Percentiles rank a stretch among this genome's conserved stretches.
Conservation (phyloP, 148 eudicot species). For the Mesembryanthemum crystallinum region DNA sequence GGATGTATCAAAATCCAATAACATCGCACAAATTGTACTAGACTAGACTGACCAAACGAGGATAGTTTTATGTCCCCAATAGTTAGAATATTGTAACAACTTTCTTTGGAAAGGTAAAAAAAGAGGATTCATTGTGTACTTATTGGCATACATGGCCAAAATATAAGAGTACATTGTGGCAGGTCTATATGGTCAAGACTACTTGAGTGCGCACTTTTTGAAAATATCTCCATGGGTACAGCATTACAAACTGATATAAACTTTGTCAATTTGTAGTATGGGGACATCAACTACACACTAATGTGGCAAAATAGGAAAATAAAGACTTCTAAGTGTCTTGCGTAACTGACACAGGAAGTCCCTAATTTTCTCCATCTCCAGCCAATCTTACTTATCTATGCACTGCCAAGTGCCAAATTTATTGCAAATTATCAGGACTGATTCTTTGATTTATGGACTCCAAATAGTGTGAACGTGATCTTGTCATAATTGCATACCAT, state of each 20-base stretch:
- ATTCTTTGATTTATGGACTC: not conserved
- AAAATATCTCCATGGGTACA: not conserved
- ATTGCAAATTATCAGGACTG: not conserved
- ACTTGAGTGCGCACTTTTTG: not conserved
- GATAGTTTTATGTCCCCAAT: not conserved
- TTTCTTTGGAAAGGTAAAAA: too few species aligned
- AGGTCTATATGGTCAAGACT: not conserved
- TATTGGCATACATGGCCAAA: not conserved
- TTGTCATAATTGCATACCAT: conserved; percentile 16
- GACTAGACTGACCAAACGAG: not conserved
- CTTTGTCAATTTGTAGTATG: not conserved
- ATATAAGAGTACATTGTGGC: not conserved
- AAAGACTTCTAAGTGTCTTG: not conserved
- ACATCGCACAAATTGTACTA: not conserved
- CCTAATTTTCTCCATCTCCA: not conserved
- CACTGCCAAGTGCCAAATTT: too few species aligned
- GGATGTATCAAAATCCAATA: not conserved
- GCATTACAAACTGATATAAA: not conserved
- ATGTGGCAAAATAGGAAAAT: not conserved
- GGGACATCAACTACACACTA: not conserved
- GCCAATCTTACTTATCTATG: not conserved
- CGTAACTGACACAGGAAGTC: not conserved
- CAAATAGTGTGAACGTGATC: conserved; percentile 15
- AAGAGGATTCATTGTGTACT: not conserved
- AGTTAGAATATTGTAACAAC: too few species aligned